These are phyloP conservation scores for Penicillium verrucosum DNA, from an alignment of 2,329 filamentous ascomycete species.

Conservation along the genomic window DNA sequence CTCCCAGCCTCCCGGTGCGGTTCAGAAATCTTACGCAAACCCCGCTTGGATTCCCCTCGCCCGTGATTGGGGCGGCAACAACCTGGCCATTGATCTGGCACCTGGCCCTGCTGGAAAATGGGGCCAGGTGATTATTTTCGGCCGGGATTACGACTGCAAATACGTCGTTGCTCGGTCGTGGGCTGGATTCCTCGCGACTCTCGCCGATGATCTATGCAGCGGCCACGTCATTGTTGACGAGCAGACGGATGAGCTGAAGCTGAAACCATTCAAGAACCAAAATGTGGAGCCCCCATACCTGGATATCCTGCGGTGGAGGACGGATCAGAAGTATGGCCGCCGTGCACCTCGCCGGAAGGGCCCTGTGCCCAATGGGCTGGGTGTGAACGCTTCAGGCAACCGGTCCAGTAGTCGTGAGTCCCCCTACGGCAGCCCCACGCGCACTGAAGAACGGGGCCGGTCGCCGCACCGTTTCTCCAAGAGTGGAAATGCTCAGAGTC, in stretches of 20 bases:
- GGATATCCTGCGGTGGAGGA: constrained; percentile 90
- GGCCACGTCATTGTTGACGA: constrained; percentile 92
- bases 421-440: constrained; percentile 50
- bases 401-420: constrained; percentile 49
- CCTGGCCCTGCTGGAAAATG: constrained; percentile 86
- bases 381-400: constrained; percentile 51
- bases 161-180: constrained; percentile 94
- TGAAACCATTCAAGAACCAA: constrained; percentile 84
- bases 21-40: constrained; percentile 91
- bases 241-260: constrained; percentile 83
- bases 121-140: constrained; percentile 96
- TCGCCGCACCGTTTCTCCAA: constrained; percentile 49
- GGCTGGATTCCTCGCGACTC: constrained; percentile 77
- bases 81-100: constrained; percentile 86
- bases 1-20: constrained; percentile 77
- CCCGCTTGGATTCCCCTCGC: constrained; percentile 93
- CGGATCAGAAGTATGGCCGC: constrained; percentile 88
- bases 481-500: constrained; percentile 43
- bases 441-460: constrained; percentile 47
- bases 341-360: constrained; percentile 47
- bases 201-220: constrained; percentile 87
- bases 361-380: constrained; percentile 49
- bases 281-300: constrained; percentile 91
- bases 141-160: constrained; percentile 97
- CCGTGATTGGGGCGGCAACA: constrained; percentile 98